Evolutionary conservation across 116 monocot genomes (phyloP), one percentile per base, ranked within the genome.

Genomic region (Zostera marina): DNA sequence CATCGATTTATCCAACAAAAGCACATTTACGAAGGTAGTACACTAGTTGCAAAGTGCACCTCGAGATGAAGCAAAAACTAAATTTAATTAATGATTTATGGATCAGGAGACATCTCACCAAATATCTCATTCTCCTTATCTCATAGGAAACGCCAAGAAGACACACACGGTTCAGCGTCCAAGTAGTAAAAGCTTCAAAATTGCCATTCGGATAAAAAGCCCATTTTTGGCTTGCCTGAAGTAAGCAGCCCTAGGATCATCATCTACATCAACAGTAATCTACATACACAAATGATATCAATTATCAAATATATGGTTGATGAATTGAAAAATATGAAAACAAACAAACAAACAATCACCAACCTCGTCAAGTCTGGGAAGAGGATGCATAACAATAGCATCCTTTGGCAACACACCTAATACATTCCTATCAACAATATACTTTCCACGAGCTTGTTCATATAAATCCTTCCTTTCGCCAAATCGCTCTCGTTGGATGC

Each of bases 151-250:
- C 32, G 5, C 32, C 32, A 32, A 32, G 4, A 32, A 32, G 32
- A 32, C 0, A 32, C 0, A 32, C 32, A 32, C 32, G 32, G 32
- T 22, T 85, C 76, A 81, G 70, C 75, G 80, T 25, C 94, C 94
- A 40, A 88, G 66, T 55, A 94, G 85, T 8, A 88, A 69, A 63
- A 96, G 96, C 68, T 89, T 96, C 76, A 96, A 69, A 51, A 96
- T 55, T 26, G 96, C 85, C 96, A 96, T 96, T 12, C 96, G 61
- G 14, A 96, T 88, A 59, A 80, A 96, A 43, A 96, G 85, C 17
- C 96, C 96, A 62, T 96, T 96, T 65, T 85, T 89, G 21, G 85
- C 96, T 68, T 96, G 96, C 53, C 96, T 80, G 54, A 96, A 96
- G 67, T 96, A 96, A 45, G 96, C 89, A 49, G 85, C 96, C 67